These are phyloP conservation scores for Isabelozyma rhagii DNA, from an alignment of 805 yeast species.

Conservation along the genomic window DNA sequence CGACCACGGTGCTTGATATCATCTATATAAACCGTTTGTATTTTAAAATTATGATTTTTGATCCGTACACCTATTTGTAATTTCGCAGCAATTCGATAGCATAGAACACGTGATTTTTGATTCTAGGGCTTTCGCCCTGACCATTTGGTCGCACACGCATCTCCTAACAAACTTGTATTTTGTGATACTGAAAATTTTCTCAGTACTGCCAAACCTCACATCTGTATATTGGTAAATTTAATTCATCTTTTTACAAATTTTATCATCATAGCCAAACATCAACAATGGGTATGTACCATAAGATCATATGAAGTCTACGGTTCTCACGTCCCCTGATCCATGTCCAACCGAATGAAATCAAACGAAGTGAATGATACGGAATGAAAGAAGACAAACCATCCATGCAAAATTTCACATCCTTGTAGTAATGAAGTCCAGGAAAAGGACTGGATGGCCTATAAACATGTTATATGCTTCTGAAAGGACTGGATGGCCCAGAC, in stretches of 20 bases:
- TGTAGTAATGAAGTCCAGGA: not conserved
- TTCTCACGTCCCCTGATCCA: not conserved
- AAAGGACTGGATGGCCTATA: not conserved
- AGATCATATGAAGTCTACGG: not conserved
- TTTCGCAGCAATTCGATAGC: not conserved
- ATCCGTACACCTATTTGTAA: not conserved
- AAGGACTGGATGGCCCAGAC: not conserved
- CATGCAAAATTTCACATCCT: not conserved
- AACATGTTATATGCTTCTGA: too few species aligned
- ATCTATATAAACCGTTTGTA: not conserved
- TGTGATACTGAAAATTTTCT: constrained; percentile 7
- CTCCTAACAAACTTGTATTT: not conserved
- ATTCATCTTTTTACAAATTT: not conserved
- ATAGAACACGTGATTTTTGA: not conserved
- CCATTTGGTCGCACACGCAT: not conserved
- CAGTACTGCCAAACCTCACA: constrained; percentile 2
- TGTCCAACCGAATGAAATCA: not conserved
- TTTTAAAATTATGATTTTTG: not conserved
- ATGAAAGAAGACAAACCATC: not conserved
- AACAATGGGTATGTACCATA: constrained; percentile 1
- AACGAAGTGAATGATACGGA: not conserved
- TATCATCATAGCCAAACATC: constrained; percentile 1
- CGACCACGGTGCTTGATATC: not conserved
- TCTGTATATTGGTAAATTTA: not conserved
- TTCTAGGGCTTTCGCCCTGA: constrained; percentile 2